Percentiles rank a stretch among this genome's conserved stretches.
These are phyloP conservation scores for Calonectria ilicicola DNA, from an alignment of 2,329 filamentous ascomycete species.

Conservation along the genomic window DNA sequence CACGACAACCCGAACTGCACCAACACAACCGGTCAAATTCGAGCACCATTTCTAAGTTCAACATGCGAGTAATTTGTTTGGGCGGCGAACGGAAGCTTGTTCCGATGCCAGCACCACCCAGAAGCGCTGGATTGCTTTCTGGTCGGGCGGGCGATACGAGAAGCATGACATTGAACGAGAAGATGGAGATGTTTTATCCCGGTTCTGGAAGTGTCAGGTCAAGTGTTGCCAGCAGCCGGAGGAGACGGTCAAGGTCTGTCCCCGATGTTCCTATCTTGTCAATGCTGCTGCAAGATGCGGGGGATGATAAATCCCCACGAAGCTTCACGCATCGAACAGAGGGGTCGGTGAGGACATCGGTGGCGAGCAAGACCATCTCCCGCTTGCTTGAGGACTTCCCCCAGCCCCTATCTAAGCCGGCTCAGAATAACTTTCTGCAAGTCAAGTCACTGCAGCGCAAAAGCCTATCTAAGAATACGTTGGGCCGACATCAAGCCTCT, in stretches of 20 bases:
- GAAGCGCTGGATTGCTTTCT: conserved; percentile 53
- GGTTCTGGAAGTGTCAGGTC: conserved; percentile 38
- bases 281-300: conserved; percentile 13
- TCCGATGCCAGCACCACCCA: conserved; percentile 62
- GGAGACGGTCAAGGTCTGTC: conserved; percentile 42
- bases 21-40: conserved; percentile 64
- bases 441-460: conserved; percentile 32
- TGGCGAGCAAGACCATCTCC: conserved; percentile 19
- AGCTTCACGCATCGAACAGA: conserved; percentile 8
- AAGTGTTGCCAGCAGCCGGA: conserved; percentile 33
- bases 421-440: conserved; percentile 26
- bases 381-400: conserved; percentile 23
- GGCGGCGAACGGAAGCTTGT: conserved; percentile 64
- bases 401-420: conserved; percentile 1
- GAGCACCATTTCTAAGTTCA: conserved; percentile 56
- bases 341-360: conserved; percentile 17
- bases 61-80: conserved; percentile 56
- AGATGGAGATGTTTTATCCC: conserved; percentile 65
- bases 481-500: conserved; percentile 61
- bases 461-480: conserved; percentile 39
- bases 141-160: conserved; percentile 65
- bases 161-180: conserved; percentile 71
- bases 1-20: conserved; percentile 57
- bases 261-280: conserved; percentile 38
- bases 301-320: conserved; percentile 2